These are phyloP conservation scores for Annulohypoxylon maeteangense DNA, from an alignment of 495 filamentous ascomycete genomes.

Conservation along the genomic window DNA sequence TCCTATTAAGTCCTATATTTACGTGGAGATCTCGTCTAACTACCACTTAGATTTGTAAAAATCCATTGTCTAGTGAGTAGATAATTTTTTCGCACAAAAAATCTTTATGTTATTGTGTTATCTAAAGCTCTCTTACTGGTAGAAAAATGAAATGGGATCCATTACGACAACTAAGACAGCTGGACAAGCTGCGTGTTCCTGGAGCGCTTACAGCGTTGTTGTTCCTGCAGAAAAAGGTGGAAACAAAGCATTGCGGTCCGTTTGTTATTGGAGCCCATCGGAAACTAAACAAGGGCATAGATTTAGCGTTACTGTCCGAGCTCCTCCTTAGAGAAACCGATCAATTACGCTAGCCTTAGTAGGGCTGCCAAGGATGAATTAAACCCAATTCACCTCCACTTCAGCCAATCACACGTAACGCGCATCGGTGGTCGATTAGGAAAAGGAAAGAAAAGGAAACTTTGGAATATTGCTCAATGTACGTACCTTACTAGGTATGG, in stretches of 20 bases:
- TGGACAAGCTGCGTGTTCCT: conserved; percentile 33
- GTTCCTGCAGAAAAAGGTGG: conserved; percentile 44
- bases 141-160: background rate
- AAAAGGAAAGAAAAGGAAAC: conserved; percentile 32
- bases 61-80: too few species aligned
- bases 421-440: conserved; percentile 7
- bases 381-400: background rate
- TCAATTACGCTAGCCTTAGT: conserved; percentile 24
- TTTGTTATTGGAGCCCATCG: conserved; percentile 29
- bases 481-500: conserved; percentile 10
- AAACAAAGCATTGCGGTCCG: background rate
- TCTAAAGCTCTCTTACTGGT: background rate
- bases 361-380: background rate
- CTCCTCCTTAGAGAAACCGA: conserved; percentile 31
- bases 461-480: conserved; percentile 14
- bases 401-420: conserved; percentile 24
- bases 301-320: conserved; percentile 11
- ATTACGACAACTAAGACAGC: conserved; percentile 23
- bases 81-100: background rate
- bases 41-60: background rate
- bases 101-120: conserved; percentile 6
- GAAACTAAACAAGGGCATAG: conserved; percentile 1
- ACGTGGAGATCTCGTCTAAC: background rate
- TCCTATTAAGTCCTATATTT: background rate
- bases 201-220: conserved; percentile 16